Evolutionary conservation across 2,329 filamentous ascomycete genomes (phyloP).

Genomic region (Escovopsis sp.): DNA sequence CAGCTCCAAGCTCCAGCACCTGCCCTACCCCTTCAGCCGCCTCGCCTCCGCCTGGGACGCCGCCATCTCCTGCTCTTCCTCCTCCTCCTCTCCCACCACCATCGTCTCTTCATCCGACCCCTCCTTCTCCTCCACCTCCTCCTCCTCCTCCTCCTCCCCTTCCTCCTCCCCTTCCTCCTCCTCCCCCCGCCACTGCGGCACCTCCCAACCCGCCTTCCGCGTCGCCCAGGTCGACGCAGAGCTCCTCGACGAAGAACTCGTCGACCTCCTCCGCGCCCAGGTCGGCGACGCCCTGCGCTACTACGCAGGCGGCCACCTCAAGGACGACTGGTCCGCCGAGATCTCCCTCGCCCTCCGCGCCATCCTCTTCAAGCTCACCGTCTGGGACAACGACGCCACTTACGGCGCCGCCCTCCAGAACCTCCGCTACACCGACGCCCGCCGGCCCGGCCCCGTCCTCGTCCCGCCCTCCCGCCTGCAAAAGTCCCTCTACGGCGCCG

Average conservation of each 20-base stretch:
- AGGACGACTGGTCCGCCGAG: slow-evolving; percentile 78
- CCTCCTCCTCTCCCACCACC: no score
- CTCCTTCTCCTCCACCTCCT: no score
- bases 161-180: no score
- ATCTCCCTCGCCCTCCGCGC: slow-evolving; percentile 64
- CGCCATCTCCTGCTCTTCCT: slow-evolving; percentile 52
- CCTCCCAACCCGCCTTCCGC: slow-evolving; percentile 71
- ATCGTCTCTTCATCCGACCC: no score
- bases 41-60: slow-evolving; percentile 52
- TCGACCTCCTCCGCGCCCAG: slow-evolving; percentile 72
- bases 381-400: slow-evolving; percentile 93
- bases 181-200: no score
- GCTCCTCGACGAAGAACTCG: slow-evolving; percentile 80
- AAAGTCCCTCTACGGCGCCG: slow-evolving; percentile 67
- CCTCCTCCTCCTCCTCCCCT: no score
- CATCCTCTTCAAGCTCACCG: slow-evolving; percentile 79
- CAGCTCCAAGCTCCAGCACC: slow-evolving; percentile 36
- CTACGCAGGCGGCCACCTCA: slow-evolving; percentile 56
- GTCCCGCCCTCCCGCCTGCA: slow-evolving; percentile 65
- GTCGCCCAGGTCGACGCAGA: slow-evolving; percentile 95
- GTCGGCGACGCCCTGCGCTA: slow-evolving; percentile 81
- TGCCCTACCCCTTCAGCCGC: slow-evolving; percentile 48
- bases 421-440: slow-evolving; percentile 74
- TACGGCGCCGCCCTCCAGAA: slow-evolving; percentile 92
- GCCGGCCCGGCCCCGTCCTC: slow-evolving; percentile 45